phyloP scores from a whole-genome alignment of 176 grass and related monocot species.

The Oryza rufipogon region DNA sequence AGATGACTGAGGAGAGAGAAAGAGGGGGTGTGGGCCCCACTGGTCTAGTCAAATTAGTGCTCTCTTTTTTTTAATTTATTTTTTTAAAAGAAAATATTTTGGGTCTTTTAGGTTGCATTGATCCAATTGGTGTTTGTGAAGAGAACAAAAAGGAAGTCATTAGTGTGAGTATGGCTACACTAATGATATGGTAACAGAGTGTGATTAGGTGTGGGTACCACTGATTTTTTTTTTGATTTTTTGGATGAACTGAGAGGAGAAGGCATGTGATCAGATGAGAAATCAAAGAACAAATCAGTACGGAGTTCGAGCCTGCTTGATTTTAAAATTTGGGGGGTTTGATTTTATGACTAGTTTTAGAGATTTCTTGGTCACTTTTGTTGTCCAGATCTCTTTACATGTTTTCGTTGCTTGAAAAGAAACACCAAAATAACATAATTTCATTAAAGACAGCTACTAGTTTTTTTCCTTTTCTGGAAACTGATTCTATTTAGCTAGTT shows the following conservation, averaged over 20 bases:
- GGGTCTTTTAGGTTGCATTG: slow-evolving; percentile 27
- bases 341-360: slow-evolving; percentile 1
- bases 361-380: not conserved
- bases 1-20: slow-evolving; percentile 26
- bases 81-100: not conserved
- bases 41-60: slow-evolving; percentile 52
- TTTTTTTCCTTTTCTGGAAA: not conserved
- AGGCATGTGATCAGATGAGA: not conserved
- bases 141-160: slow-evolving; percentile 43
- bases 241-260: not conserved
- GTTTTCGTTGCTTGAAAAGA: not conserved
- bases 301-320: not conserved
- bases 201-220: not conserved
- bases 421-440: not conserved
- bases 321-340: not conserved
- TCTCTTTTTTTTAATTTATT: not conserved
- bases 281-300: not conserved
- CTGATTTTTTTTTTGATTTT: not conserved
- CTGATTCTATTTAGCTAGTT: not conserved
- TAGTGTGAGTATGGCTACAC: slow-evolving; percentile 29
- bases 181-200: slow-evolving; percentile 13
- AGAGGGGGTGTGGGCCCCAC: slow-evolving; percentile 17
- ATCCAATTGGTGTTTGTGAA: slow-evolving; percentile 23
- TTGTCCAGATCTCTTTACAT: not conserved
- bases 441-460: not conserved